Base-by-base conservation (phyloP, 2,329 filamentous ascomycete genomes). In the Aurifilum marmelostoma region DNA sequence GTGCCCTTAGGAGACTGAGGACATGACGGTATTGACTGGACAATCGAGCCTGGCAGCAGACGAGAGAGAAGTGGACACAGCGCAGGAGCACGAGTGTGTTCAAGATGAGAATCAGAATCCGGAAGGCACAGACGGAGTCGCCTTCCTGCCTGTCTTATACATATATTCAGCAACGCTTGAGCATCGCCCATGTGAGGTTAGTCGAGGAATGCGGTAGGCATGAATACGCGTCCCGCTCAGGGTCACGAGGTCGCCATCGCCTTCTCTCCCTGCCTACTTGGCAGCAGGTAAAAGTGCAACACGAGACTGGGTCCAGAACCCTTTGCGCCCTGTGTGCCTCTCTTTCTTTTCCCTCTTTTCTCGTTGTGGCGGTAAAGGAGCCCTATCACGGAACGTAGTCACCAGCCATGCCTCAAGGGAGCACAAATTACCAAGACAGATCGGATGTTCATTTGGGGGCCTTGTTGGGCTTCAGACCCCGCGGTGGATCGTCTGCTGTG, bases 151-250 rank as follows among this genome's bases (percentile, higher is more conserved):
- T 21, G 12, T 16, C 5, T 14, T 29, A 29, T 29, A 56, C 18
- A 5, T 16, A 7, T 24, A 21, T 24, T 21, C 9, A 1, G 11
- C n/a, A n/a, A 3, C 41, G n/a, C 16, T 47, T 47, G 18, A 21
- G 16, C 43, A 21, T n/a, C 18, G 18, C 32, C 58, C 58, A 60
- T 39, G 3, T 32, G 32, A 16, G 39, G 24, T n/a, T n/a, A 60
- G 18, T 29, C 11, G 39, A 71, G 65, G 71, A 74, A 74, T 73
- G 71, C 9, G 39, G 24, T 60, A 61, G 68, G 71, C 66, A 71
- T 71, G 72, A 69, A 65, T 29, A 32, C 29, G 65, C 73, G 72
- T 73, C 73, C 72, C 70, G 24, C 16, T 60, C 37, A 43, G 14
- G 37, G n/a, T 18, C 37, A 39, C 37, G n/a, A 34, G 34, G n/a